These are phyloP conservation scores for Neurospora sp. DNA, from an alignment of 495 filamentous ascomycete genomes.

Conservation along the genomic window DNA sequence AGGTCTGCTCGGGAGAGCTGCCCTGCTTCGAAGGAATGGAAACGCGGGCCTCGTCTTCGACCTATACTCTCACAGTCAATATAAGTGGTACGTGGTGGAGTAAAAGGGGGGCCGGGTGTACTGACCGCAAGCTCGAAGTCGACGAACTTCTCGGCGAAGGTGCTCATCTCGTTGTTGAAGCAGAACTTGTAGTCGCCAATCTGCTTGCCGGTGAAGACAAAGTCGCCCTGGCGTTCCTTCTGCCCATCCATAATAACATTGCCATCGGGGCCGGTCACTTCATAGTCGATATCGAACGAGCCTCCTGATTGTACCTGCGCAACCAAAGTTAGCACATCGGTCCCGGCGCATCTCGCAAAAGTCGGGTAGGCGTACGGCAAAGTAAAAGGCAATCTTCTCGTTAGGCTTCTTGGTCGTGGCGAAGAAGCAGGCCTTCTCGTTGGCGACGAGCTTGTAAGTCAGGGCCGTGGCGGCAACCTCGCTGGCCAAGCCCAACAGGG, in stretches of 20 bases:
- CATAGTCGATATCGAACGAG: constrained; percentile 92
- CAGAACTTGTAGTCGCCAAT: constrained; percentile 94
- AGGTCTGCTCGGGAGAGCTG: constrained; percentile 82
- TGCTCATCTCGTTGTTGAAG: constrained; percentile 98
- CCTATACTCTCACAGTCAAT: constrained; percentile 38
- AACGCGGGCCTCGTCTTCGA: constrained; percentile 85
- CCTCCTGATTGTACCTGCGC: constrained; percentile 86
- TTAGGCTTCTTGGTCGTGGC: constrained; percentile 60
- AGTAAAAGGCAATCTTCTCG: constrained; percentile 95
- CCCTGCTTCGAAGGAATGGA: constrained; percentile 85
- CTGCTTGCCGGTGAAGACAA: constrained; percentile 92
- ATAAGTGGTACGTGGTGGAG: not conserved
- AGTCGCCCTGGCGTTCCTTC: constrained; percentile 95
- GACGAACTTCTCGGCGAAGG: constrained; percentile 94
- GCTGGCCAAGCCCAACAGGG: constrained; percentile 56
- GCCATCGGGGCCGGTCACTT: constrained; percentile 70
- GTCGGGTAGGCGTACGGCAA: constrained; percentile 58
- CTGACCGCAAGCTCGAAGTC: constrained; percentile 96
- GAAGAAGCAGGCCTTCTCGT: constrained; percentile 96
- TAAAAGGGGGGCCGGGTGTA: constrained; percentile 1
- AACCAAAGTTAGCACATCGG: not conserved
- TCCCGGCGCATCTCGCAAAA: not conserved
- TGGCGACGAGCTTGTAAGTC: constrained; percentile 82
- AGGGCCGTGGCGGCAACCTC: constrained; percentile 74
- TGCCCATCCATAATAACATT: constrained; percentile 77